Base-by-base conservation (phyloP, 2,329 filamentous ascomycete species). In the Fonsecaea erecta region DNA sequence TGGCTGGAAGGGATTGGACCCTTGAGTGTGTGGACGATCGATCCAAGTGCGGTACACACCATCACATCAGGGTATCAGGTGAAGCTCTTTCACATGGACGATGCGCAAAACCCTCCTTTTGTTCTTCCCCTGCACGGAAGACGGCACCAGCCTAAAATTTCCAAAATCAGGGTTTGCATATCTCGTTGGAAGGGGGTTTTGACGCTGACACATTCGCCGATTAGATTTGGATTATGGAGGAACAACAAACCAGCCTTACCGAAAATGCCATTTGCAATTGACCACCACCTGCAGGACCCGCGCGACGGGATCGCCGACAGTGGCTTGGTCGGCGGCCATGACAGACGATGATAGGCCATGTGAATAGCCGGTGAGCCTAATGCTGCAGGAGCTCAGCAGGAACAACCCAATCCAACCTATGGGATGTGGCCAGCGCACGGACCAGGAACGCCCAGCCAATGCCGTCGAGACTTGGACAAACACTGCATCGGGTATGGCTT, bases 161-260 rank as follows among this genome's bases (percentile, higher is more conserved):
- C 43, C 43, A 24, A 3, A 48, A 24, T 24, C 43, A 14, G 43
- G 43, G 18, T 24, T 48, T 48, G 43, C 43, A 48, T 24, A 24
- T 24, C 18, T 26, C 12, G 18, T 40, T 26, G 12, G 18, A 28
- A 14, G 14, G 24, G n/a, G 14, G 7, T 58, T 18, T 24, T 26
- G 26, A 24, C n/a, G 43, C 37, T 46, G 55, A 40, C 40, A 58
- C 1, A 40, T 30, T 30, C 21, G 18, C 30, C 28, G 14, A 26
- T 9, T 21, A 32, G 32, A 30, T 68, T 79, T 80, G 28, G 37
- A 46, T 58, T 40, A 21, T 43, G 24, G 37, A 18, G 21, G 28
- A 34, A 11, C 37, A 28, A 43, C n/a, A 58, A 48, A 11, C 12
- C 7, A 43, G 26, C 55, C 40, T 46, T 26, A 58, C 28, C 24